phyloP scores from a whole-genome alignment of 768 basidiomycete species.

The Tubosaeta sp. region DNA sequence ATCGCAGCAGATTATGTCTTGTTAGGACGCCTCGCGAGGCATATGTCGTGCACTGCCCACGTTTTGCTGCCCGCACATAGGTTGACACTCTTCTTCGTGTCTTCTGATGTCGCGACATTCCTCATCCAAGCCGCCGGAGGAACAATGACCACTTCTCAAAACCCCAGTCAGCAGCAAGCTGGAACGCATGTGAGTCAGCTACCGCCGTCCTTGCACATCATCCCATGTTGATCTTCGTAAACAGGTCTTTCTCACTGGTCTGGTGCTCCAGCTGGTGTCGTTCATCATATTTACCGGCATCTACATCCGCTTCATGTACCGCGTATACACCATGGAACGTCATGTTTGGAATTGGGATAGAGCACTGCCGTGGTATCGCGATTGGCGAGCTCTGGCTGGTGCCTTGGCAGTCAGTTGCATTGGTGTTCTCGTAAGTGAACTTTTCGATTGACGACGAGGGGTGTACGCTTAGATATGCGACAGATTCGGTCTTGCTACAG shows the following conservation, averaged over 20 bases:
- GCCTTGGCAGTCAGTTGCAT: slow-evolving; percentile 53
- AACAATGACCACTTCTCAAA: slow-evolving; percentile 1
- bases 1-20: slow-evolving; percentile 66
- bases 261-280: slow-evolving; percentile 52
- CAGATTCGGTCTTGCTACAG: slow-evolving; percentile 65
- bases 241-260: slow-evolving; percentile 56
- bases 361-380: slow-evolving; percentile 42
- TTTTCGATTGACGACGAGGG: not conserved
- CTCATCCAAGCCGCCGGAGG: slow-evolving; percentile 49
- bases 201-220: not conserved
- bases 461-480: not conserved
- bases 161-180: slow-evolving; percentile 15
- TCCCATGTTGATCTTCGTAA: slow-evolving; percentile 35
- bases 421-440: slow-evolving; percentile 53
- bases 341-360: slow-evolving; percentile 38
- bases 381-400: slow-evolving; percentile 56
- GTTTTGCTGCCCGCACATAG: slow-evolving; percentile 45
- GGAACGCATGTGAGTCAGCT: slow-evolving; percentile 35
- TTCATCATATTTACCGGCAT: slow-evolving; percentile 47
- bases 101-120: slow-evolving; percentile 63
- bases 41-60: slow-evolving; percentile 44
- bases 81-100: slow-evolving; percentile 57
- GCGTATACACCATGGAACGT: slow-evolving; percentile 35
- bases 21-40: slow-evolving; percentile 54
- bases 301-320: slow-evolving; percentile 45